These are phyloP conservation scores for Leersia perrieri DNA, from an alignment of 176 grass and related monocot genomes.

Conservation along the genomic window DNA sequence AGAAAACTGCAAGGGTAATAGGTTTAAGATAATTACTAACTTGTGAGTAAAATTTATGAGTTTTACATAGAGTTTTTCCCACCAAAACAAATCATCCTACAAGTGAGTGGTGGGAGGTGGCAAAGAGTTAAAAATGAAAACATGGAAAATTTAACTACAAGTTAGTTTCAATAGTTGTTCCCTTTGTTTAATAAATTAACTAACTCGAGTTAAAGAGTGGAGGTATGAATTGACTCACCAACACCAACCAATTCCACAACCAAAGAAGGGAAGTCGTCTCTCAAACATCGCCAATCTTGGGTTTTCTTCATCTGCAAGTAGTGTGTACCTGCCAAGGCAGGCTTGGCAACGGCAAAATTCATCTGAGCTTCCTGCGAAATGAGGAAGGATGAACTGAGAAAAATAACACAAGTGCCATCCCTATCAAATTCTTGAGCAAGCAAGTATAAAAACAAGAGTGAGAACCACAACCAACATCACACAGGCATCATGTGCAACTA, in stretches of 20 bases:
- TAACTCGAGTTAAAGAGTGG: not conserved
- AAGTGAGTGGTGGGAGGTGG: not conserved
- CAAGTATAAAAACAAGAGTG: not conserved
- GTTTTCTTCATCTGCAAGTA: conserved; percentile 83
- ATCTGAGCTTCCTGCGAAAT: conserved; percentile 47
- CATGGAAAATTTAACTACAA: not conserved
- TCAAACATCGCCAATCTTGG: conserved; percentile 80
- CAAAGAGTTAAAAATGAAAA: not conserved
- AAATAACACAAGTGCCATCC: conserved; percentile 8
- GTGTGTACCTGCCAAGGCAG: conserved; percentile 58
- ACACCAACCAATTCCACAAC: conserved; percentile 95
- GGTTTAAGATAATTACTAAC: not conserved
- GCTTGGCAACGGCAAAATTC: conserved; percentile 57
- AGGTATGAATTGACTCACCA: conserved; percentile 58
- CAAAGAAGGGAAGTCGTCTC: conserved; percentile 71
- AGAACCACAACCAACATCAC: not conserved
- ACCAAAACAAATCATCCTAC: not conserved
- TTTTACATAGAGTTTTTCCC: not conserved
- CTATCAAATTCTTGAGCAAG: not conserved
- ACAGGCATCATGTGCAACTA: not conserved
- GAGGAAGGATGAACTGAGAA: conserved; percentile 1
- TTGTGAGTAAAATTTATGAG: not conserved
- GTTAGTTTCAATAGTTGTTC: not conserved
- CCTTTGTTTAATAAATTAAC: conserved; percentile 23
- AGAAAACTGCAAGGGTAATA: conserved; percentile 71